phyloP scores from a whole-genome alignment of 176 grass and related monocot species.

The Oryza punctata region DNA sequence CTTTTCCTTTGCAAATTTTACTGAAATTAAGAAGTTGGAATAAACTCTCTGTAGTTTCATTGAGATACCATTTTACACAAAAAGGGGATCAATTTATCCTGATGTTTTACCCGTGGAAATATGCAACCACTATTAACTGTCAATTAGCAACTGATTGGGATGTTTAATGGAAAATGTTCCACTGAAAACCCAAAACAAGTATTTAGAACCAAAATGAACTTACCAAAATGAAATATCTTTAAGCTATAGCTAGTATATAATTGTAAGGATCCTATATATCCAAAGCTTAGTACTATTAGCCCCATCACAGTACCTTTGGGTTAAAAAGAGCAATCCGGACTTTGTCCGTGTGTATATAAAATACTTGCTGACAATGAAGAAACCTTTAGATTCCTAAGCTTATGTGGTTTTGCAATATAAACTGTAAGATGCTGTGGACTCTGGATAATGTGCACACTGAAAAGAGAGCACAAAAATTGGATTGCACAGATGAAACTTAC shows the following conservation, averaged over 20 bases:
- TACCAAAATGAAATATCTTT: background rate
- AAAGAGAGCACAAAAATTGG: conserved; percentile 14
- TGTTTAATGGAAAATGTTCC: background rate
- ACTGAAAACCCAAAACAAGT: background rate
- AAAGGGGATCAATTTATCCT: background rate
- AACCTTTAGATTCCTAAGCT: conserved; percentile 17
- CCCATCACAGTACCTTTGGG: background rate
- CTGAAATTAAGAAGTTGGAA: background rate
- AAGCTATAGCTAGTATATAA: background rate
- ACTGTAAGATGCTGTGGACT: background rate
- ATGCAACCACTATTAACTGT: background rate
- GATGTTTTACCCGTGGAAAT: background rate
- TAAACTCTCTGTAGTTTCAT: background rate
- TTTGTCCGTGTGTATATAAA: background rate
- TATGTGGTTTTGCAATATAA: conserved; percentile 15
- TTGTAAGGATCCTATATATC: background rate
- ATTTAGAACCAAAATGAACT: background rate
- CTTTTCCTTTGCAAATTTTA: background rate
- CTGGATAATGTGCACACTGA: background rate
- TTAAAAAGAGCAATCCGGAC: background rate
- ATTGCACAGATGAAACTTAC: conserved; percentile 48
- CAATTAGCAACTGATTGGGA: too few species aligned
- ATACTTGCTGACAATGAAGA: background rate
- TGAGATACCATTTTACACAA: background rate
- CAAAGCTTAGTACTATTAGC: background rate